Evolutionary conservation across 371 early-diverging fungal species (phyloP), one percentile per base, ranked within the genome.

Genomic region (Rhizomucor pusillus): DNA sequence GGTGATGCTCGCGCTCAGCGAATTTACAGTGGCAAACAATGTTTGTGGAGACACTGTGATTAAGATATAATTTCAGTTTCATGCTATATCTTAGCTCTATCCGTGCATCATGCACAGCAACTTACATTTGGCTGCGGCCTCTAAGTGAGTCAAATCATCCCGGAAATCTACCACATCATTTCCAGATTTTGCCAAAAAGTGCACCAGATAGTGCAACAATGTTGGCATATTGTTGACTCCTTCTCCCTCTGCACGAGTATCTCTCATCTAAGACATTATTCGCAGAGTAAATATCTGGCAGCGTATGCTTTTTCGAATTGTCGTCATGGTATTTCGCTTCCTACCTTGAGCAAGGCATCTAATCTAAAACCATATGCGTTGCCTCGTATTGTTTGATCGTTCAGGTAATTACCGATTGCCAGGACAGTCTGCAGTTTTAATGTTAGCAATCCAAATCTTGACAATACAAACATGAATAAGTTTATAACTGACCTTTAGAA

Each of bases 361-460:
- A 94, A 56, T 49, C 80, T 77, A 64, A 90, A 94, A 0, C 92
- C 92, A 57, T 75, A 75, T 1, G 94, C 92, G 62, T 89, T 85
- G 14, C 94, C 94, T 20, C 94, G 82, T 64, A 86, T 86, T 7
- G 88, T 83, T 22, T 84, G 75, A 10, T 78, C 84, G 63, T 94
- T 94, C 48, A 94, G 52, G 56, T 85, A 87, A 63, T 94, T 94
- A 1, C 94, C 94, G 55, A 94, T 74, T 1, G 85, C 74, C 35
- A 94, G 71, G 3, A 90, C 80, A 0, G 81, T 77, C 82, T 85
- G 61, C 14, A 48, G 24, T 41, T 41, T 13, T 34, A 10, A 36
- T 52, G 20, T 18, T 33, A 18, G 24, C 6, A 12, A 40, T 41
- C 12, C 19, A 4, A 5, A 41, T 14, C 3, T 41, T 19, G 16